phyloP scores from a whole-genome alignment of 495 filamentous ascomycete genomes.

The Cercophora newfieldiana region DNA sequence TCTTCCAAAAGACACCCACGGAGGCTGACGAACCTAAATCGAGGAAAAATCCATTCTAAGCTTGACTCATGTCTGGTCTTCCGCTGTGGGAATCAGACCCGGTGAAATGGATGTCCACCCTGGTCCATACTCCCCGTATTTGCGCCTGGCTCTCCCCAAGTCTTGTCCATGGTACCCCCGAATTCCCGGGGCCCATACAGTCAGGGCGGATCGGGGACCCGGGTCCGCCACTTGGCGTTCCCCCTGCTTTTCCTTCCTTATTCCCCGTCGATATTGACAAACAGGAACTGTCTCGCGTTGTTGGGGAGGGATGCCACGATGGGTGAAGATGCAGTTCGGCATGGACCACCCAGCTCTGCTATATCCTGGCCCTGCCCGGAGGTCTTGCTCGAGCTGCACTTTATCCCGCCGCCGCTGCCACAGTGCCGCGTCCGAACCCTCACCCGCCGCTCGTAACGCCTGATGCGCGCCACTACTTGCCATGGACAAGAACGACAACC shows the following conservation, averaged over 20 bases:
- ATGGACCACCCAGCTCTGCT: slow-evolving; percentile 1
- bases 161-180: neutral
- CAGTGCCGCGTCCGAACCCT: neutral
- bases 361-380: neutral
- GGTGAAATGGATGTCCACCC: slow-evolving; percentile 11
- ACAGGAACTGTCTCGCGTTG: slow-evolving; percentile 3
- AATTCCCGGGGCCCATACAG: neutral
- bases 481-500: neutral
- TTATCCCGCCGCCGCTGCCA: neutral
- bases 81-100: slow-evolving; percentile 12
- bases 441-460: neutral
- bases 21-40: slow-evolving; percentile 12
- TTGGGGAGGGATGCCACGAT: slow-evolving; percentile 6
- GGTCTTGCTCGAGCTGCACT: slow-evolving; percentile 2
- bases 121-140: slow-evolving; percentile 6
- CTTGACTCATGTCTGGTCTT: slow-evolving; percentile 7
- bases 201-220: neutral
- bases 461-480: neutral
- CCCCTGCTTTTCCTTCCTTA: neutral
- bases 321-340: neutral
- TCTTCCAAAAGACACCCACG: slow-evolving; percentile 9
- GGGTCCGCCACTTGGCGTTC: neutral
- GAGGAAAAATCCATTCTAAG: slow-evolving; percentile 7
- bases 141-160: slow-evolving; percentile 3
- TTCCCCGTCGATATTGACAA: neutral